Conservation (phyloP, 140 eudicot genomes). For the Flaveria floridana region DNA sequence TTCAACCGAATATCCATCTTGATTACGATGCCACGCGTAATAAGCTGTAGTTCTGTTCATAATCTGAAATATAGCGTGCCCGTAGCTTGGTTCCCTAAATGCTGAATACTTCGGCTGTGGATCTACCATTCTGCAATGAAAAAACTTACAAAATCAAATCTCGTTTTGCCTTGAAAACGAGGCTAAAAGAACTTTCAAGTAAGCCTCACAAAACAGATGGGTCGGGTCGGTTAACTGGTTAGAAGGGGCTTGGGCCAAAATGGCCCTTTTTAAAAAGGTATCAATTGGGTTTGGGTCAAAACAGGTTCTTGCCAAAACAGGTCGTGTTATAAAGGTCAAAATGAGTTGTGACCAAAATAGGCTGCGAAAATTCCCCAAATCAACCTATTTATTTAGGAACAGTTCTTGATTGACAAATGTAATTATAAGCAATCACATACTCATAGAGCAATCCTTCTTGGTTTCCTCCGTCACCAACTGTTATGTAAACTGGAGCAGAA, state of each 20-base stretch:
- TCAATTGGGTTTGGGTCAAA: too few relatives aligned
- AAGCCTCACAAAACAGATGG: too few relatives aligned
- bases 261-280: too few relatives aligned
- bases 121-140: conserved; percentile 60
- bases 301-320: too few relatives aligned
- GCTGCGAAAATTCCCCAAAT: neutral
- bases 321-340: too few relatives aligned
- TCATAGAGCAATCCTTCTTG: conserved; percentile 78
- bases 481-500: conserved; percentile 84
- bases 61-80: conserved; percentile 70
- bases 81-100: conserved; percentile 76
- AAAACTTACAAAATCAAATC: neutral
- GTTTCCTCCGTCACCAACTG: conserved; percentile 96
- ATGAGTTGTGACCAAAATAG: too few relatives aligned
- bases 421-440: conserved; percentile 43
- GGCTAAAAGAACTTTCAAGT: neutral
- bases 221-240: too few relatives aligned
- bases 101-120: conserved; percentile 87
- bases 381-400: neutral
- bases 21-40: conserved; percentile 81
- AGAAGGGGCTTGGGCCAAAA: too few relatives aligned
- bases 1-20: conserved; percentile 65
- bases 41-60: conserved; percentile 71
- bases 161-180: neutral
- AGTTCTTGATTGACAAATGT: neutral